These are phyloP conservation scores for Metschnikowia vanudenii DNA, from an alignment of 805 yeast genomes.

Conservation along the genomic window DNA sequence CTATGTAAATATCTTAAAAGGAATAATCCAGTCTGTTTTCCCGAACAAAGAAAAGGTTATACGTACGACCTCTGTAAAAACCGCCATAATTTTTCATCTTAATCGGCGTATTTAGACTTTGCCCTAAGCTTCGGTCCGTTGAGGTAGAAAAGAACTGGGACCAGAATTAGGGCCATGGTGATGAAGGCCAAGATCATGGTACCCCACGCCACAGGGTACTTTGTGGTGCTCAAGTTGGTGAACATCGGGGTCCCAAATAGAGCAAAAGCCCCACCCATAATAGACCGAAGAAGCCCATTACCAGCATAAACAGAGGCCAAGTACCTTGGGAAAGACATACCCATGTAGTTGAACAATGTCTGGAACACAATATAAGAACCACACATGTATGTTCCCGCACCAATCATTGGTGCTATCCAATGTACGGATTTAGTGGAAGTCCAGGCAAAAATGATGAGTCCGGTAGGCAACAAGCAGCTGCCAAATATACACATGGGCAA, in stretches of 20 bases:
- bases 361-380: slow-evolving; percentile 17
- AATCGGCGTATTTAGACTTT: slow-evolving; percentile 38
- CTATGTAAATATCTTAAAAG: too few relatives aligned
- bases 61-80: too few relatives aligned
- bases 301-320: slow-evolving; percentile 19
- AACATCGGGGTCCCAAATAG: slow-evolving; percentile 16
- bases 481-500: slow-evolving; percentile 17
- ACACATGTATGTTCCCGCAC: slow-evolving; percentile 13
- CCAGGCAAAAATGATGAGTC: slow-evolving; percentile 17
- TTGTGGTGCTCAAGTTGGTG: slow-evolving; percentile 9
- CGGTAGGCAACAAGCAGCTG: slow-evolving; percentile 14
- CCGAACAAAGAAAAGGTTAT: too few relatives aligned
- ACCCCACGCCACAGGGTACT: slow-evolving; percentile 18
- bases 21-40: too few relatives aligned
- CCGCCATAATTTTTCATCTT: neutral
- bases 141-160: slow-evolving; percentile 47
- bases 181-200: slow-evolving; percentile 14
- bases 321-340: slow-evolving; percentile 14
- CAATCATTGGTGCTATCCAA: slow-evolving; percentile 18
- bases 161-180: slow-evolving; percentile 36
- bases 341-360: slow-evolving; percentile 17
- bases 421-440: slow-evolving; percentile 12
- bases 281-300: slow-evolving; percentile 13
- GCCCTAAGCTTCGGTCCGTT: slow-evolving; percentile 47
- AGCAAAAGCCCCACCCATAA: slow-evolving; percentile 18